A percentile compares a stretch with the other conserved stretches of the same genome.
These are phyloP conservation scores for Fusarium tjaetaba DNA, from an alignment of 2,329 filamentous ascomycete genomes.

Conservation along the genomic window DNA sequence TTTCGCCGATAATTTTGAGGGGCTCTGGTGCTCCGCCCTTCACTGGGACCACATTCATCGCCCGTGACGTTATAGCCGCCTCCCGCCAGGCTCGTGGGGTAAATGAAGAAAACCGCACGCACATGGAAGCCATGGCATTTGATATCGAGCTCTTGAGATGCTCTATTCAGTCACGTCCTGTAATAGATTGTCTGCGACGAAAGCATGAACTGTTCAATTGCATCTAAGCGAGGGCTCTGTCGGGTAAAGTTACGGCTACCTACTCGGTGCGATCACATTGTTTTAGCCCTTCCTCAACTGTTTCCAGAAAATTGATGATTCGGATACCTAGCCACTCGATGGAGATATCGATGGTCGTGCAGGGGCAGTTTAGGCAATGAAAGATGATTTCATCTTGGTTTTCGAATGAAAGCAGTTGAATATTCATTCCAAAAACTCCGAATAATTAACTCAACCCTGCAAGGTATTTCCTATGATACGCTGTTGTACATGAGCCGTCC, in stretches of 20 bases:
- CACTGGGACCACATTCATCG: slow-evolving; percentile 29
- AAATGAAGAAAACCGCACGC: slow-evolving; percentile 15
- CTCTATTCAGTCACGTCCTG: not conserved
- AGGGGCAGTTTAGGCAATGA: not conserved
- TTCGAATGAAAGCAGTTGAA: slow-evolving; percentile 13
- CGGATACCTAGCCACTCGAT: not conserved
- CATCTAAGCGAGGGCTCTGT: not conserved
- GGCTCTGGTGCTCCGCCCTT: slow-evolving; percentile 33
- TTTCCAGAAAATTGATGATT: not conserved
- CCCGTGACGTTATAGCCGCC: slow-evolving; percentile 32
- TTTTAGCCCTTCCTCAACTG: not conserved
- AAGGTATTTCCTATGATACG: not conserved
- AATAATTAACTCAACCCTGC: slow-evolving; percentile 4
- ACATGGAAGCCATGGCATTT: slow-evolving; percentile 1
- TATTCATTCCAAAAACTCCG: slow-evolving; percentile 28
- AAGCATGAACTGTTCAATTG: not conserved
- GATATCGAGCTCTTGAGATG: not conserved
- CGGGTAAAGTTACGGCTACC: not conserved
- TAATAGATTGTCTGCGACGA: not conserved
- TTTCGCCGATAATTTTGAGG: slow-evolving; percentile 46
- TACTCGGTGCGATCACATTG: not conserved
- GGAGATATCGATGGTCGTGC: not conserved
- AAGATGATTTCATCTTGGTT: not conserved
- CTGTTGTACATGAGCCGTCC: slow-evolving; percentile 35
- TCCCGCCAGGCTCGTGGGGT: slow-evolving; percentile 35